Evolutionary conservation across 202 grass and related monocot species (phyloP).

Genomic region (Setaria italica): DNA sequence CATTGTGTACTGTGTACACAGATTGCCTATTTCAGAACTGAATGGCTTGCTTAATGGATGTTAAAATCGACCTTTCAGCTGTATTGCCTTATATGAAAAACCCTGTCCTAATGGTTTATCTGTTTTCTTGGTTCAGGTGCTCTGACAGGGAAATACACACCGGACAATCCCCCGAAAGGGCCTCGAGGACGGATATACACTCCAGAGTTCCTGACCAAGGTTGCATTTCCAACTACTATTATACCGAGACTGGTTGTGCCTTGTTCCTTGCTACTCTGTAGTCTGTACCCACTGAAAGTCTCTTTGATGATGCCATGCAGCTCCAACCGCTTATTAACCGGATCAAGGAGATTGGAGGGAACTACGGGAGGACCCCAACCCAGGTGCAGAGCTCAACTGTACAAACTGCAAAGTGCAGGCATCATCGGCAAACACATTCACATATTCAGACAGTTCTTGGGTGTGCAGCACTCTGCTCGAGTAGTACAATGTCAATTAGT

Average conservation of each 20-base stretch:
- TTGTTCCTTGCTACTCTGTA: slow-evolving; percentile 31
- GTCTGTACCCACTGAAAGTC: not conserved
- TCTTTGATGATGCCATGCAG: slow-evolving; percentile 44
- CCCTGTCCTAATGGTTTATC: not conserved
- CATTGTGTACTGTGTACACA: not conserved
- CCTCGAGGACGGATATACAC: slow-evolving; percentile 79
- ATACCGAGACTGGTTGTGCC: not conserved
- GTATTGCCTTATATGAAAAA: not conserved
- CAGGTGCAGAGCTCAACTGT: slow-evolving; percentile 54
- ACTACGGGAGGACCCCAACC: slow-evolving; percentile 67
- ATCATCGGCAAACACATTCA: not conserved
- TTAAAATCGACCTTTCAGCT: not conserved
- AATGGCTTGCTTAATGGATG: not conserved
- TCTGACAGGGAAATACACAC: slow-evolving; percentile 88
- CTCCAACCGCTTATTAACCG: slow-evolving; percentile 81
- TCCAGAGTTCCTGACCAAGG: slow-evolving; percentile 78
- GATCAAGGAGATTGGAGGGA: slow-evolving; percentile 79
- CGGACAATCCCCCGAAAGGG: slow-evolving; percentile 78
- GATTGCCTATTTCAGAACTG: not conserved
- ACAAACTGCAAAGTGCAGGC: not conserved
- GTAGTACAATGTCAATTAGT: no score
- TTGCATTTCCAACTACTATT: not conserved
- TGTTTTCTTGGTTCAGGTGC: slow-evolving; percentile 55
- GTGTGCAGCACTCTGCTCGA: no score
- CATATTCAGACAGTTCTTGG: not conserved